Evolutionary conservation across 2,329 filamentous ascomycete genomes (phyloP), one percentile per base, ranked within the genome.

Genomic region (Fusarium sp.): DNA sequence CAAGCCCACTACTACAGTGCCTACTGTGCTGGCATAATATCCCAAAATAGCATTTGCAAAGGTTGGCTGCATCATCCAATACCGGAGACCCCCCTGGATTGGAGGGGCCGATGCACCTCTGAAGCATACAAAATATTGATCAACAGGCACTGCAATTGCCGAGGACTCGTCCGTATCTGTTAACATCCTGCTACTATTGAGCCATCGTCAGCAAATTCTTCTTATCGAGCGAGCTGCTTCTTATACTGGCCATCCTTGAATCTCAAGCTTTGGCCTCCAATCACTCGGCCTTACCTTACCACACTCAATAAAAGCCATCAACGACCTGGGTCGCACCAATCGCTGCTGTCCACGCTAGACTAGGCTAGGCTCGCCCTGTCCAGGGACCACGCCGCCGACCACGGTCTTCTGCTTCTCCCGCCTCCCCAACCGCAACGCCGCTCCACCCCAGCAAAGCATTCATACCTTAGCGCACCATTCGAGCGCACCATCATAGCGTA

Each of bases 301-400:
- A 42, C 45, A 43, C 43, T 64, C 47, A 43, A 56, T 62, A 40
- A 47, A 57, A 61, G 53, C 57, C 57, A 59, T 69, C 53, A 54
- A 40, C 54, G 57, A 66, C 45, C 57, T 40, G 24, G 54, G 57
- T 70, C 64, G 62, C 65, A 70, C 77, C 77, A 79, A 79, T 78
- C 73, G 71, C 57, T 60, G 64, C 43, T 69, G 57, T 74, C 75
- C 77, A 78, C 77, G 76, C 77, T 71, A 72, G 62, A 59, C 59
- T 31, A 31, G 60, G 67, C 59, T 31, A 31, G 60, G 67, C 63
- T 65, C 69, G 60, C 54, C 50, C 65, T 69, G 62, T 66, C 42
- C 69, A 70, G 65, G 70, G 61, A 73, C 68, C 64, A 62, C 65
- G 54, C 57, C 38, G 57, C 57, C 38, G 57, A 67, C 59, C 51